phyloP scores from a whole-genome alignment of 305 asterid species.

The Solanum chacoense region DNA sequence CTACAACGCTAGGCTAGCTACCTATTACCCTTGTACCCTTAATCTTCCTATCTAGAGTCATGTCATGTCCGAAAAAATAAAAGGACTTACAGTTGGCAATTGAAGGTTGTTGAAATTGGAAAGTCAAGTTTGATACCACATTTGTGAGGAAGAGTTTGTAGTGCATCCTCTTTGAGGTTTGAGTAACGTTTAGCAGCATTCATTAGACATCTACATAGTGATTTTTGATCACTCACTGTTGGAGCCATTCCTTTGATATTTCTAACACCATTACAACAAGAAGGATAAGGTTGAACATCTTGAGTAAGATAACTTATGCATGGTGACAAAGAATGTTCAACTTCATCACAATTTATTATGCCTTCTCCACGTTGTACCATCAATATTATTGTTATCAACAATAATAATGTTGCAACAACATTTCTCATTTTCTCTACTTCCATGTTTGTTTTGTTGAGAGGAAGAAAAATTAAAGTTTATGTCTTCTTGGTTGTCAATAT shows the following conservation, averaged over 20 bases:
- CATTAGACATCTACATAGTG: not conserved
- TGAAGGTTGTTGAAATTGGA: not conserved
- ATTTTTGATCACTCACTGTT: not conserved
- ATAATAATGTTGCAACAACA: not conserved
- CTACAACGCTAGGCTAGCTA: not conserved
- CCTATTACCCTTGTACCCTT: not conserved
- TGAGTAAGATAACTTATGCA: constrained; percentile 3
- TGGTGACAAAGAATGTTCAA: not conserved
- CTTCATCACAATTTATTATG: not conserved
- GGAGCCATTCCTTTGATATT: not conserved
- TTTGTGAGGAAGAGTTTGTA: constrained; percentile 4
- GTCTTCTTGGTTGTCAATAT: not conserved
- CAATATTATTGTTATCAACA: not conserved
- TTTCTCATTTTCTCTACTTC: not conserved
- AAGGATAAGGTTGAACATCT: constrained; percentile 5
- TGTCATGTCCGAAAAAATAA: not conserved
- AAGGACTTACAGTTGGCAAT: not conserved
- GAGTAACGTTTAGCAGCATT: not conserved
- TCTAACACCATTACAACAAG: constrained; percentile 6
- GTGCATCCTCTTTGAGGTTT: not conserved
- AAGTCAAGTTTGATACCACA: not conserved
- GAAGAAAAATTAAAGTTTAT: not conserved
- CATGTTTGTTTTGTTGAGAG: not conserved
- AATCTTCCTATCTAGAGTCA: not conserved
- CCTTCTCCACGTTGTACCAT: not conserved